Conservation (phyloP, 176 grass and related monocot genomes). For the Pontederia crassipes region DNA sequence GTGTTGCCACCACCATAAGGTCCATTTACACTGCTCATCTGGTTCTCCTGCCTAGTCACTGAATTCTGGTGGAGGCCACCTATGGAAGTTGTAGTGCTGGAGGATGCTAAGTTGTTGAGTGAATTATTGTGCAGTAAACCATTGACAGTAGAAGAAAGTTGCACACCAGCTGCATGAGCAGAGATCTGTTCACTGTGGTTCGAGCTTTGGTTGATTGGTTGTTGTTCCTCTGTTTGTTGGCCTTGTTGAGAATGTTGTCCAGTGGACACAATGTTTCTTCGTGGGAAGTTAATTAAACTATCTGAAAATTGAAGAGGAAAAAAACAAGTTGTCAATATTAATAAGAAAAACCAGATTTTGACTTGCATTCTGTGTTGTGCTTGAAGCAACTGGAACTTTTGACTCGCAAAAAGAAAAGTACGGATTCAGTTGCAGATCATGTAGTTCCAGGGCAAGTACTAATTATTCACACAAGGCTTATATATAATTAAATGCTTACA, state of each 20-base stretch:
- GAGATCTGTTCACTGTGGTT: conserved; percentile 3
- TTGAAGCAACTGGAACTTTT: not conserved
- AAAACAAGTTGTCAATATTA: not conserved
- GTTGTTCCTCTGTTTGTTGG: conserved; percentile 14
- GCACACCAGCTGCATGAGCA: conserved; percentile 8
- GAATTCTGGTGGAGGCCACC: conserved; percentile 16
- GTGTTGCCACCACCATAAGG: conserved; percentile 10
- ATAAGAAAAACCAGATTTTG: not conserved
- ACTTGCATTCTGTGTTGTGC: not conserved
- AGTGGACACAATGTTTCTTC: not conserved
- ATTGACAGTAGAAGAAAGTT: conserved; percentile 12
- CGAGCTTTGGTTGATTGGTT: conserved; percentile 2
- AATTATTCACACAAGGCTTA: not conserved
- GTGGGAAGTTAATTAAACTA: conserved; percentile 31
- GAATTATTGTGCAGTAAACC: conserved; percentile 11
- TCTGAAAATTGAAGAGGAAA: conserved; percentile 13
- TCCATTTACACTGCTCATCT: not conserved
- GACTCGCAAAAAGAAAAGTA: not conserved
- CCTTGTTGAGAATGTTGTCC: conserved; percentile 7
- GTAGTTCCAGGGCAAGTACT: not conserved
- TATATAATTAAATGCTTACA: not conserved
- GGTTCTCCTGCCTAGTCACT: conserved; percentile 13
- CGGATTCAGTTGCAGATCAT: not conserved
- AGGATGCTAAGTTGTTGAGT: conserved; percentile 1
- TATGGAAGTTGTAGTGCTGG: conserved; percentile 13